phyloP scores from a whole-genome alignment of 148 eudicot genomes.

The Pharnaceum exiguum region DNA sequence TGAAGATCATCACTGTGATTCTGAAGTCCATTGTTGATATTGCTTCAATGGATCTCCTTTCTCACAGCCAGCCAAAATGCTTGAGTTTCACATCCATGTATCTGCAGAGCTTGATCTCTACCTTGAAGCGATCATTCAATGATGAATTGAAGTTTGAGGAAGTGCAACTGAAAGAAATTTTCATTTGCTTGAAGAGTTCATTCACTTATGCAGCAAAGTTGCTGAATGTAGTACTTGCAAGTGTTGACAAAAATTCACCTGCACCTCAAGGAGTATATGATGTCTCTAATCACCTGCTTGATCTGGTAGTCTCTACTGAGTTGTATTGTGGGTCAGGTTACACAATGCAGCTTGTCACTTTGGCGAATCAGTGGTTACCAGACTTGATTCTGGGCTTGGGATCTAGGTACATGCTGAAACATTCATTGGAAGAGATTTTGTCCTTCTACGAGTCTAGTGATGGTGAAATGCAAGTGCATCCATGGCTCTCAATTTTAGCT shows the following conservation, averaged over 20 bases:
- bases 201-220: constrained; percentile 80
- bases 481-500: constrained; percentile 61
- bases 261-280: constrained; percentile 32
- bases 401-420: constrained; percentile 40
- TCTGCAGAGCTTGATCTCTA: constrained; percentile 42
- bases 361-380: constrained; percentile 75
- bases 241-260: constrained; percentile 32
- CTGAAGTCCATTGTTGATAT: constrained; percentile 73
- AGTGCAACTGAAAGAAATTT: constrained; percentile 50
- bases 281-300: constrained; percentile 59
- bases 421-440: constrained; percentile 27
- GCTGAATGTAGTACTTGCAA: constrained; percentile 42
- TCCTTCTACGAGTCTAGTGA: constrained; percentile 19
- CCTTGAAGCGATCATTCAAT: constrained; percentile 34
- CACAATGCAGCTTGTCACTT: constrained; percentile 52
- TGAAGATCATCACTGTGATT: constrained; percentile 66
- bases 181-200: constrained; percentile 60
- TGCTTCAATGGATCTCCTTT: constrained; percentile 35
- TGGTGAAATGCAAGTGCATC: constrained; percentile 30
- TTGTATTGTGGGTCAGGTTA: constrained; percentile 51
- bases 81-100: constrained; percentile 43
- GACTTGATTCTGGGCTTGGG: constrained; percentile 75
- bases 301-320: constrained; percentile 57
- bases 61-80: constrained; percentile 33
- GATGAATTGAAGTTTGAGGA: constrained; percentile 44